phyloP scores from a whole-genome alignment of 352 stramenopile genomes.

The Detonula confervacea region DNA sequence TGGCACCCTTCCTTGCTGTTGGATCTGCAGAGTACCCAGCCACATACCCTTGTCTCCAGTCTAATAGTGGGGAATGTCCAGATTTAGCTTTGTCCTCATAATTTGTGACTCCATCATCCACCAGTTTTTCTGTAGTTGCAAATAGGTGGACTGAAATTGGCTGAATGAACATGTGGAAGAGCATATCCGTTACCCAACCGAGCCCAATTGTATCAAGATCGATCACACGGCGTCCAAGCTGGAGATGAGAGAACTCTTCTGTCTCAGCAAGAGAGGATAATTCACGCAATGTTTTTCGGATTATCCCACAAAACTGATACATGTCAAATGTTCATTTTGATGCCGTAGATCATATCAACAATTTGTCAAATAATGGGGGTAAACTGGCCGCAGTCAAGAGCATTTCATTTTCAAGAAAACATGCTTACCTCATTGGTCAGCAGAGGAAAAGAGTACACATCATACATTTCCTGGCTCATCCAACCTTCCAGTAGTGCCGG shows the following conservation, averaged over 20 bases:
- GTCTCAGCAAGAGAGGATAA: conserved; percentile 41
- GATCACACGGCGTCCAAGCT: conserved; percentile 43
- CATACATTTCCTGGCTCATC: conserved; percentile 74
- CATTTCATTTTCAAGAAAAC: conserved; percentile 7
- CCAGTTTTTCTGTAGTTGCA: conserved; percentile 42
- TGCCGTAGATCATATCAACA: too few species aligned
- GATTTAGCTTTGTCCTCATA: conserved; percentile 43
- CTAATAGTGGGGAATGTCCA: conserved; percentile 20
- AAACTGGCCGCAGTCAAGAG: too few species aligned
- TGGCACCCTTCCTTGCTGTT: conserved; percentile 36
- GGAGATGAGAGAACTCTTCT: conserved; percentile 36
- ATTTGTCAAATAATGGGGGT: too few species aligned
- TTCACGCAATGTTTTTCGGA: conserved; percentile 54
- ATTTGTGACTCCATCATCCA: too few species aligned
- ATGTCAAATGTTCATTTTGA: too few species aligned
- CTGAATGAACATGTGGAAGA: conserved; percentile 71
- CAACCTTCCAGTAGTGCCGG: conserved; percentile 55
- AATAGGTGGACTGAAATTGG: conserved; percentile 72
- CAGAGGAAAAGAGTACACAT: conserved; percentile 77
- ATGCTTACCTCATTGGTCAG: conserved; percentile 43
- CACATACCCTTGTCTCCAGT: conserved; percentile 81
- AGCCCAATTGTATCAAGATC: conserved; percentile 75
- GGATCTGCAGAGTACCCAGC: conserved; percentile 70
- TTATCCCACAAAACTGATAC: conserved; percentile 63
- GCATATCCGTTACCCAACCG: conserved; percentile 73